Base-by-base conservation (phyloP, 441 rosid species). In the Adansonia gregorii region DNA sequence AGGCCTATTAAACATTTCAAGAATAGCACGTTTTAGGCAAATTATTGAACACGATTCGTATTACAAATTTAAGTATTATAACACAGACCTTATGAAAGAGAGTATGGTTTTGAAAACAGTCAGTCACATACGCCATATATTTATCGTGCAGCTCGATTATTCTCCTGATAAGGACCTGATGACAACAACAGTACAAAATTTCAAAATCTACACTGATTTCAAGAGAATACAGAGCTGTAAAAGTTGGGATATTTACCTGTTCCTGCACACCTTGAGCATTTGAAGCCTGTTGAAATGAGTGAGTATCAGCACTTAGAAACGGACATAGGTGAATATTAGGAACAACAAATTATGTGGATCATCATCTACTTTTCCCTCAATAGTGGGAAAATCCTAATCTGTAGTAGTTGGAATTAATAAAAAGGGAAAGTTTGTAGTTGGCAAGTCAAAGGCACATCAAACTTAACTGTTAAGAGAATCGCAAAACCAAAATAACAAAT, bases 81-180 rank as follows among this genome's bases (percentile, higher is more conserved):
- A 22, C 65, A 67, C 86, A 80, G 76, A 95, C 99, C 98, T 92
- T 92, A 80, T 95, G 97, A 82, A 95, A 94, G 73, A 94, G 87
- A 4, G 93, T 86, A 82, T 94, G 95, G 87, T 89, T 91, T 82
- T 88, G 93, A 76, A 94, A 95, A 80, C 93, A 95, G 54, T 91
- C 90, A 6, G 83, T 87, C 72, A 94, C 97, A 59, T 91, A 94
- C 4, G 87, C 89, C 86, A 92, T 91, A 85, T 91, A 93, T 76
- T 93, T 95, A 85, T 95, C 95, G 76, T 95, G 98, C 79, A 95
- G 85, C 82, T 93, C 95, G 51, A 92, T 92, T 59, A 92, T 89
- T 82, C 89, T 94, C 86, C 95, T 87, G 78, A 92, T 87, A 70
- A 95, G 97, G 55, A 91, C 94, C 98, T 95, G 93, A 72, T 84